Evolutionary conservation across 257 asterid species (phyloP).

Genomic region (Paulownia fortunei): DNA sequence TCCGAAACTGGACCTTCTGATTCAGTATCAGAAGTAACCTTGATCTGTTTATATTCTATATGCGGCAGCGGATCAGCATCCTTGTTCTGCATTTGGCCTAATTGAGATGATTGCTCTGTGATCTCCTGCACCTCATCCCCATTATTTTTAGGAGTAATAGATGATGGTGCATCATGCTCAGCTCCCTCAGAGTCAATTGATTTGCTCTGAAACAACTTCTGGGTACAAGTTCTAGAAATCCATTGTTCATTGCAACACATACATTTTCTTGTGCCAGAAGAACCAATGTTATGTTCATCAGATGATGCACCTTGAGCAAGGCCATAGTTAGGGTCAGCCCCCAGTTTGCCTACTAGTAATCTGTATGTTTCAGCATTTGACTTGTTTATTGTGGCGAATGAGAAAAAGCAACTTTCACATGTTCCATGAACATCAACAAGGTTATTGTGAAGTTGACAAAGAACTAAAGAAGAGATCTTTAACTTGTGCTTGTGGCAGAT

Average conservation of each 20-base stretch:
- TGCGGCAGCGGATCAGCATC: conserved; percentile 35
- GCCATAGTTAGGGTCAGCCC: conserved; percentile 36
- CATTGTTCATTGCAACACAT: conserved; percentile 60
- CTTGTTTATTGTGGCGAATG: conserved; percentile 56
- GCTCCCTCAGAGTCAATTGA: conserved; percentile 37
- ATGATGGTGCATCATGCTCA: conserved; percentile 36
- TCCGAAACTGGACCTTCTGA: conserved; percentile 42
- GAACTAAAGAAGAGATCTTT: conserved; percentile 59
- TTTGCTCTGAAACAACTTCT: conserved; percentile 31
- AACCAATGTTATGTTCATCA: conserved; percentile 22
- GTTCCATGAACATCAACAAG: conserved; percentile 63
- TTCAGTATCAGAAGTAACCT: conserved; percentile 43
- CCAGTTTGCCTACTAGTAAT: conserved; percentile 53
- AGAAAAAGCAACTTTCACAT: conserved; percentile 65
- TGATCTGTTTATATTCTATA: conserved; percentile 44
- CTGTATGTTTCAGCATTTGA: conserved; percentile 57
- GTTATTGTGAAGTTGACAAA: conserved; percentile 56
- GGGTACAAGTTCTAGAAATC: conserved; percentile 37
- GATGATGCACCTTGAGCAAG: conserved; percentile 35
- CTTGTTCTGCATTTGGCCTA: conserved; percentile 23
- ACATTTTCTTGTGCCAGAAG: conserved; percentile 44
- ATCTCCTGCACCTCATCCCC: conserved; percentile 38
- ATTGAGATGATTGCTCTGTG: conserved; percentile 30
- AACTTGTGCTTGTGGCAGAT: conserved; percentile 71
- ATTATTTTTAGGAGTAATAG: conserved; percentile 22